Percentiles rank a stretch among this genome's conserved stretches.
phyloP scores from a whole-genome alignment of 805 yeast species.

The Kodamaea fukazawae region DNA sequence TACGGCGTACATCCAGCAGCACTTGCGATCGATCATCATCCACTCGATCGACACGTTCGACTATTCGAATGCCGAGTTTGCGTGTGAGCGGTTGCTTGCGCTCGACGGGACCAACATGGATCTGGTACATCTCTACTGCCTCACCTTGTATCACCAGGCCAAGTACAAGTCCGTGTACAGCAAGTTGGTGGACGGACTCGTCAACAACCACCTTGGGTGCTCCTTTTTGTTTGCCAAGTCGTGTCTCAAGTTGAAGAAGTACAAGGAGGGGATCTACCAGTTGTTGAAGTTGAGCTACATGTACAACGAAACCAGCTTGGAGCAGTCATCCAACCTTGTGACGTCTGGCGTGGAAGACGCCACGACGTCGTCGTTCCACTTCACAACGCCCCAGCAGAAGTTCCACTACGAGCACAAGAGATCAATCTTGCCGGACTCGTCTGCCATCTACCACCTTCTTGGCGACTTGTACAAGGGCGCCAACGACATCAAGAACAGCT shows the following conservation, averaged over 20 bases:
- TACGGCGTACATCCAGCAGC: constrained; percentile 28
- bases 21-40: constrained; percentile 58
- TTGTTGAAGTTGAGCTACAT: constrained; percentile 28
- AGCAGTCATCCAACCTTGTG: neutral
- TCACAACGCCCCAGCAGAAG: constrained; percentile 20
- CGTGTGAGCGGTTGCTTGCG: constrained; percentile 77
- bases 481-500: constrained; percentile 64
- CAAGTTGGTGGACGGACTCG: constrained; percentile 22
- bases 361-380: constrained; percentile 12
- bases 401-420: constrained; percentile 40
- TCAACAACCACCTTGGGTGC: constrained; percentile 68
- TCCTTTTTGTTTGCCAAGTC: constrained; percentile 70
- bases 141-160: constrained; percentile 57
- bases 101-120: constrained; percentile 54
- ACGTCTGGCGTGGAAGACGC: neutral
- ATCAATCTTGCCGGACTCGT: constrained; percentile 57
- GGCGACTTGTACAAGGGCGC: constrained; percentile 63
- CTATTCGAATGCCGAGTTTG: constrained; percentile 75
- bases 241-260: constrained; percentile 53
- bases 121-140: constrained; percentile 65
- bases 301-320: constrained; percentile 25
- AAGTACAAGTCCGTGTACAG: constrained; percentile 64
- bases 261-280: constrained; percentile 59
- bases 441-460: constrained; percentile 62
- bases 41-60: constrained; percentile 72